Percentiles rank a stretch among this genome's conserved stretches.
Conservation (phyloP, 495 filamentous ascomycete genomes). For the Neurospora sp. region DNA sequence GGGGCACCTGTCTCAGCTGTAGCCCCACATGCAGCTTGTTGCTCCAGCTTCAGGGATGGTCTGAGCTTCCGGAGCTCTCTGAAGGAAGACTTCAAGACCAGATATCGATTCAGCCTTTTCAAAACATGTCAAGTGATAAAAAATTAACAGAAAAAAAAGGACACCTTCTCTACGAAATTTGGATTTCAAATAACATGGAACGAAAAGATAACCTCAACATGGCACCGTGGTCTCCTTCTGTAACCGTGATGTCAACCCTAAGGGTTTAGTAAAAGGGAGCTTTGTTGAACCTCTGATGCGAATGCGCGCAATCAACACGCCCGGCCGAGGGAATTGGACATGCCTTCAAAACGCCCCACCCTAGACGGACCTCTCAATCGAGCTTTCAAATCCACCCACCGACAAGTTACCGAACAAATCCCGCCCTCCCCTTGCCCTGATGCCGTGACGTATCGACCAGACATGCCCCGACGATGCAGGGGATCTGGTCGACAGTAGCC, state of each 20-base stretch:
- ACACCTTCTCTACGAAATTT: not conserved
- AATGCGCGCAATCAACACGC: not conserved
- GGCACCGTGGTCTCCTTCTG: not conserved
- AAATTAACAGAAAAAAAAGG: not conserved
- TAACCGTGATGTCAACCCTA: not conserved
- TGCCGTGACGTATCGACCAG: conserved; percentile 4
- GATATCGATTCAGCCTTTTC: not conserved
- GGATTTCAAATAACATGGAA: not conserved
- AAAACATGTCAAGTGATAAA: not conserved
- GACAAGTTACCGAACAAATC: not conserved
- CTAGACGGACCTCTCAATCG: not conserved
- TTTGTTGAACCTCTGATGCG: not conserved
- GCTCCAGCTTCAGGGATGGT: not conserved
- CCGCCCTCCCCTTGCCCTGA: not conserved
- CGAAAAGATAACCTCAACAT: not conserved
- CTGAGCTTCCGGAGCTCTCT: not conserved
- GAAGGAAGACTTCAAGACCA: not conserved
- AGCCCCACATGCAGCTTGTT: not conserved
- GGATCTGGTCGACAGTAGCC: conserved; percentile 59
- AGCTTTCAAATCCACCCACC: not conserved
- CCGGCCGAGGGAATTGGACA: not conserved
- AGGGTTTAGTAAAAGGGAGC: not conserved
- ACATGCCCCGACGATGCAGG: conserved; percentile 50
- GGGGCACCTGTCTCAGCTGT: not conserved
- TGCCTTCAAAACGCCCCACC: not conserved